Percentiles rank a stretch among this genome's conserved stretches.
These are phyloP conservation scores for Lentinula sp. DNA, from an alignment of 768 basidiomycete species.

Conservation along the genomic window DNA sequence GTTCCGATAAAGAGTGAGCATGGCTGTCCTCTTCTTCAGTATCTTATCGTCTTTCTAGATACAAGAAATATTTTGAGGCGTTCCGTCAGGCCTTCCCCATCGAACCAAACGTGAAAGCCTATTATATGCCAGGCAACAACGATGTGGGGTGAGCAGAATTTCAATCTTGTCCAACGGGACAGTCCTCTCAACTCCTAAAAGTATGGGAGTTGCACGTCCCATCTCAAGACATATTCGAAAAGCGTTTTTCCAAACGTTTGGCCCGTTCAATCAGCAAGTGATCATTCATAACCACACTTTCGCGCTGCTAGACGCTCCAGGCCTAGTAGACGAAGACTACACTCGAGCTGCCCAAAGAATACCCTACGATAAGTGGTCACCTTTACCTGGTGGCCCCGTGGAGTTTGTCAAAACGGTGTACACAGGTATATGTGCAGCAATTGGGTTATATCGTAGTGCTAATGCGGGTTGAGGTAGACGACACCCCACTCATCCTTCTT, in stretches of 20 bases:
- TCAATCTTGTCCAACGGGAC: background rate
- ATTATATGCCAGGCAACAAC: conserved; percentile 77
- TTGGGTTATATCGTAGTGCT: background rate
- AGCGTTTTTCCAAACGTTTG: conserved; percentile 59
- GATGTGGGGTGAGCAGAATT: conserved; percentile 54
- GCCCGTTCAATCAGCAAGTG: conserved; percentile 58
- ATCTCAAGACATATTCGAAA: conserved; percentile 49
- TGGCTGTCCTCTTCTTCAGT: background rate
- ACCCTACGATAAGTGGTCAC: conserved; percentile 50
- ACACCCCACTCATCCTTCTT: conserved; percentile 59
- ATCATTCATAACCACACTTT: conserved; percentile 65
- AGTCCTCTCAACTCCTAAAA: conserved; percentile 15
- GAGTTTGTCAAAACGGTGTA: conserved; percentile 50
- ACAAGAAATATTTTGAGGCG: conserved; percentile 47
- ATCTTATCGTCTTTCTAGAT: conserved; percentile 34
- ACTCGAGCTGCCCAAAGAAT: conserved; percentile 44
- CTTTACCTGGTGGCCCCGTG: conserved; percentile 47
- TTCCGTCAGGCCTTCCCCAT: conserved; percentile 59
- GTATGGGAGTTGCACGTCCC: conserved; percentile 48
- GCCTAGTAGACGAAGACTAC: conserved; percentile 81
- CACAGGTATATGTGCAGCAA: conserved; percentile 19
- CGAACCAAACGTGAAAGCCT: conserved; percentile 31
- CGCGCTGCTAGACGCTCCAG: conserved; percentile 68
- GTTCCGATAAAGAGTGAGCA: conserved; percentile 40
- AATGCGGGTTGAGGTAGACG: conserved; percentile 12